phyloP scores from a whole-genome alignment of 768 basidiomycete genomes.

The Galerina marginata region DNA sequence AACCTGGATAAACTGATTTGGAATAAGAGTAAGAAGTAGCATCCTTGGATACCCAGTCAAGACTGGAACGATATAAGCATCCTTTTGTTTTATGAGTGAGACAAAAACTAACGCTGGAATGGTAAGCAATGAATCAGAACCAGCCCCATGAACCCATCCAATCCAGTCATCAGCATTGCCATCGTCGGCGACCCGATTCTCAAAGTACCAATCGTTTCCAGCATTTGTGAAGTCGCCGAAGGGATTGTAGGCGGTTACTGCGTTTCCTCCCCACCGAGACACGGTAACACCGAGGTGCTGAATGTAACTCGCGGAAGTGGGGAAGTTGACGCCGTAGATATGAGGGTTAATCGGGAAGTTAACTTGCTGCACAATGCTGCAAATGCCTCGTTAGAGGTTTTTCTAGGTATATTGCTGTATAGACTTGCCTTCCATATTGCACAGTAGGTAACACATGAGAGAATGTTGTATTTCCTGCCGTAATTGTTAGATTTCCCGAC shows the following conservation, averaged over 20 bases:
- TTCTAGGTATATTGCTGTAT: no score
- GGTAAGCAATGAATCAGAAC: slow-evolving; percentile 48
- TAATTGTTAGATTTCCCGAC: slow-evolving; percentile 46
- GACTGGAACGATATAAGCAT: slow-evolving; percentile 30
- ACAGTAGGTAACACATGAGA: slow-evolving; percentile 47
- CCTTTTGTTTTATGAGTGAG: not conserved
- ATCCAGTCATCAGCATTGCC: slow-evolving; percentile 53
- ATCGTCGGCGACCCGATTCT: slow-evolving; percentile 47
- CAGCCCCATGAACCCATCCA: slow-evolving; percentile 52
- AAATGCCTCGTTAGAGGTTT: not conserved
- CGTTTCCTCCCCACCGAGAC: slow-evolving; percentile 60
- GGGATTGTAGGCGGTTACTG: slow-evolving; percentile 60
- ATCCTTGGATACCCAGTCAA: slow-evolving; percentile 65
- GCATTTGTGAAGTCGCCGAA: slow-evolving; percentile 57
- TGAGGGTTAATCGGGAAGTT: slow-evolving; percentile 46
- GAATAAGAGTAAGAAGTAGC: slow-evolving; percentile 58
- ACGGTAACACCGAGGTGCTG: slow-evolving; percentile 53
- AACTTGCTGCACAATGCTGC: slow-evolving; percentile 40
- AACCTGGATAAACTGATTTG: slow-evolving; percentile 47
- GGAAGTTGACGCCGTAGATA: slow-evolving; percentile 64
- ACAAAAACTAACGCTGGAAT: slow-evolving; percentile 51
- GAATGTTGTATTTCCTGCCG: slow-evolving; percentile 46
- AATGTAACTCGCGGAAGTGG: slow-evolving; percentile 49
- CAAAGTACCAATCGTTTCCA: slow-evolving; percentile 61
- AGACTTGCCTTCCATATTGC: slow-evolving; percentile 43